phyloP scores from a whole-genome alignment of 495 filamentous ascomycete genomes.

The Aspergillus haitiensis region DNA sequence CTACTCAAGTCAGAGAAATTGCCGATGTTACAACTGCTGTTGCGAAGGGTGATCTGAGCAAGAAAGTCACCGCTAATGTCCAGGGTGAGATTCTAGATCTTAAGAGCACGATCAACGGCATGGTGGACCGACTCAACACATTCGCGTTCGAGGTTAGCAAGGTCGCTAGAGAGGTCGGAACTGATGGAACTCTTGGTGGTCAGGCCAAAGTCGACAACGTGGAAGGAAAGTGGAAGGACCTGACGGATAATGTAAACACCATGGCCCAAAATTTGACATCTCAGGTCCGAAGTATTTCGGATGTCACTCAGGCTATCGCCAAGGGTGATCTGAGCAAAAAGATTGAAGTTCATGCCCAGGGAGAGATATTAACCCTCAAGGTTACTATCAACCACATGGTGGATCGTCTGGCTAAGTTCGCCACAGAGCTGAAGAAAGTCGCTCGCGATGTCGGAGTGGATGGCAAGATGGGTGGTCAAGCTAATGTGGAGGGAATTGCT shows the following conservation, averaged over 20 bases:
- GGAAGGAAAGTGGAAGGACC: slow-evolving; percentile 98
- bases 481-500: slow-evolving; percentile 89
- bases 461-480: slow-evolving; percentile 98
- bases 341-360: slow-evolving; percentile 93
- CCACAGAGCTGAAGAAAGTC: slow-evolving; percentile 93
- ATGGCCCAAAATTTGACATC: slow-evolving; percentile 96
- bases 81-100: slow-evolving; percentile 93
- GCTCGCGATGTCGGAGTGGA: slow-evolving; percentile 97
- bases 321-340: slow-evolving; percentile 92
- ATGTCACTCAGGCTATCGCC: slow-evolving; percentile 96
- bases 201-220: slow-evolving; percentile 97
- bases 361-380: slow-evolving; percentile 90
- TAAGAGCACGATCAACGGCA: slow-evolving; percentile 98
- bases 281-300: slow-evolving; percentile 93
- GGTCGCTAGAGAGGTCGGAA: slow-evolving; percentile 96
- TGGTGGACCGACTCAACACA: slow-evolving; percentile 96
- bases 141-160: slow-evolving; percentile 99
- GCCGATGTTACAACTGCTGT: slow-evolving; percentile 97
- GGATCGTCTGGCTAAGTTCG: slow-evolving; percentile 90
- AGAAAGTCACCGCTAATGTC: slow-evolving; percentile 95
- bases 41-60: slow-evolving; percentile 88
- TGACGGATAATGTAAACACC: slow-evolving; percentile 84
- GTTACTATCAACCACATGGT: slow-evolving; percentile 99
- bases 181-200: slow-evolving; percentile 91
- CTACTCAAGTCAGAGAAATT: slow-evolving; percentile 97